Evolutionary conservation across 2,329 filamentous ascomycete genomes (phyloP), one percentile per base, ranked within the genome.

Genomic region (Exophiala bonariae): DNA sequence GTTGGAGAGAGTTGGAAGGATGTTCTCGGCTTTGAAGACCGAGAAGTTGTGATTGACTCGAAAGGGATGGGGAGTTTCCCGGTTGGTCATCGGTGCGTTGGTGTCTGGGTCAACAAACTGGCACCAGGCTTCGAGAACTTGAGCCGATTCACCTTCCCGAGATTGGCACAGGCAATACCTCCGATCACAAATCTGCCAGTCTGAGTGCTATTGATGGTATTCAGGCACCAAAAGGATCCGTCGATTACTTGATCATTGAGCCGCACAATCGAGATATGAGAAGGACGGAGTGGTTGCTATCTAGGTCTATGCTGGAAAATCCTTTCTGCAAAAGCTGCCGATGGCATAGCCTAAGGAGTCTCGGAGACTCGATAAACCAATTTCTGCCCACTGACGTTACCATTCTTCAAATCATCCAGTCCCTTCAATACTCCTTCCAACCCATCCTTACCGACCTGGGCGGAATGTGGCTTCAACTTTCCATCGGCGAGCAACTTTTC

Each of bases 1-100:
- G 73, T 73, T 1, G 81, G 80, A 0, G 79, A 86, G 67, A 65
- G 68, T 35, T 87, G 83, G 83, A 81, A 78, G 0, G 83, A 87
- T 66, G 60, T 87, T 1, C 62, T 83, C 41, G 76, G 70, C 5
- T 79, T 76, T 74, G 72, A 74, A 45, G 59, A 76, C 39, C 74
- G 74, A 0, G 72, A 79, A 51, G 77, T 86, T 0, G 63, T 67
- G 13, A 83, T 87, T 56, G 81, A 81, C 54, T 63, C 69, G 2
- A 70, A 78, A 23, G 84, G 84, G 0, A 83, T 72, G 59, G 84
- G 78, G 0, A 49, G 69, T 11, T 87, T 87, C 55, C 71, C 71
- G 0, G 80, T 79, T 31, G 66, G 66, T 9, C 71, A 70, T 4
- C 70, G 74, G 30, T 81, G 79, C 57, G 75, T 85, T 2, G 75